phyloP scores from a whole-genome alignment of 345 rosid genomes.

The Viola odorata region DNA sequence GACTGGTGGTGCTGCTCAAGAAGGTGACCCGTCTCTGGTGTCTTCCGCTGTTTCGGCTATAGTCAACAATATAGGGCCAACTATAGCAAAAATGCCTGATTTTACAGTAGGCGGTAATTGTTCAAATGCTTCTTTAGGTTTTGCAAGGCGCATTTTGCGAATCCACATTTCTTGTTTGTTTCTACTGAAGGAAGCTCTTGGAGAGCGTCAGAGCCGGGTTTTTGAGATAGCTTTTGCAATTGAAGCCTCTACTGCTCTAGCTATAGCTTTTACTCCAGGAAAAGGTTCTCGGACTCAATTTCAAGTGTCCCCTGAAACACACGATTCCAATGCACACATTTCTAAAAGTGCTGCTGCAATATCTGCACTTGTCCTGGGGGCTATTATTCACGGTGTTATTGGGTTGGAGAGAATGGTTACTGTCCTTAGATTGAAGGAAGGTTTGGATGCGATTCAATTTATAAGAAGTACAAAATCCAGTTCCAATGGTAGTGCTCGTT shows the following conservation, averaged over 20 bases:
- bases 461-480: constrained; percentile 61
- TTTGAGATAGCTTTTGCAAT: constrained; percentile 96
- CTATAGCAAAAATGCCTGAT: constrained; percentile 70
- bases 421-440: constrained; percentile 76
- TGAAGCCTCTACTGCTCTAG: constrained; percentile 77
- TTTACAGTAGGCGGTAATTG: constrained; percentile 39
- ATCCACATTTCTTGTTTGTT: constrained; percentile 73
- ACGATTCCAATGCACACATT: constrained; percentile 45
- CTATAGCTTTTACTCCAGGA: constrained; percentile 55
- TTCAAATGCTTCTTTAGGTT: constrained; percentile 44
- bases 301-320: constrained; percentile 69
- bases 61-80: constrained; percentile 58
- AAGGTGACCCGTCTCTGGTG: constrained; percentile 93
- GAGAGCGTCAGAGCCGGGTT: constrained; percentile 91
- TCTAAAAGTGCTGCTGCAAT: constrained; percentile 63
- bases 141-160: constrained; percentile 68
- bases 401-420: constrained; percentile 92
- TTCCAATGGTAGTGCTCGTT: constrained; percentile 78
- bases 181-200: constrained; percentile 89
- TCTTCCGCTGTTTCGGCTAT: constrained; percentile 91
- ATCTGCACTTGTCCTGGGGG: constrained; percentile 78
- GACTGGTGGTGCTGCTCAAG: constrained; percentile 97
- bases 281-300: constrained; percentile 80
- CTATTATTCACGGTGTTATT: constrained; percentile 82
- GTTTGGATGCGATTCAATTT: constrained; percentile 78